Conservation (phyloP, 2,329 filamentous ascomycete genomes). For the Dothistroma pini region DNA sequence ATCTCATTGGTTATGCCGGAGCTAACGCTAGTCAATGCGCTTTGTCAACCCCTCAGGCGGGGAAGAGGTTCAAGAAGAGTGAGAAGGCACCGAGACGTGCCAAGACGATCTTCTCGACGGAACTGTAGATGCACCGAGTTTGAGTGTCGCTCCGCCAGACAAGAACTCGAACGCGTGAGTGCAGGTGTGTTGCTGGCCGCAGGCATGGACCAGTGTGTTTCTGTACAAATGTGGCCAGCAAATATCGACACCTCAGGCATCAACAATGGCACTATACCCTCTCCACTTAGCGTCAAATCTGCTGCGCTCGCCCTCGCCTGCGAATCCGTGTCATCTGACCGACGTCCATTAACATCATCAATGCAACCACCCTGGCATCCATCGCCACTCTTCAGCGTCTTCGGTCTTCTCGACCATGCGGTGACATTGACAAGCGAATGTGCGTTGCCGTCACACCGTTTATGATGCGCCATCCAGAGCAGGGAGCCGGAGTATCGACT, state of each 20-base stretch:
- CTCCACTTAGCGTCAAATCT: background rate
- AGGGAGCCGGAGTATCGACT: background rate
- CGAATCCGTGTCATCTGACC: background rate
- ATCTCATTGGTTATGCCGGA: background rate
- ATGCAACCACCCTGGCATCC: background rate
- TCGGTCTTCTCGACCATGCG: background rate
- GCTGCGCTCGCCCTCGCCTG: background rate
- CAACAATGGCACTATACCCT: background rate
- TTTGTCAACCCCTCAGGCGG: background rate
- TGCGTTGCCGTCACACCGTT: background rate
- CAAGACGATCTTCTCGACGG: no score
- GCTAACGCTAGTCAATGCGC: background rate
- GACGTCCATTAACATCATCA: background rate
- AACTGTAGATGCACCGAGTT: no score
- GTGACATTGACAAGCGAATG: background rate
- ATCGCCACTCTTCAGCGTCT: background rate
- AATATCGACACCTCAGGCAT: background rate
- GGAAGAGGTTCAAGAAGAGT: background rate
- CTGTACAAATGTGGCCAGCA: no score
- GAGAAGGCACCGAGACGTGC: no score
- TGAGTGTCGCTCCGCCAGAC: no score
- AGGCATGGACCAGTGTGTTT: no score
- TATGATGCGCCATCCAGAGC: background rate
- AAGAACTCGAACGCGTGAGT: no score
- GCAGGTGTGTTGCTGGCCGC: no score